Evolutionary conservation across 2,329 filamentous ascomycete genomes (phyloP), one percentile per base, ranked within the genome.

Genomic region (Ophiocordyceps australis): DNA sequence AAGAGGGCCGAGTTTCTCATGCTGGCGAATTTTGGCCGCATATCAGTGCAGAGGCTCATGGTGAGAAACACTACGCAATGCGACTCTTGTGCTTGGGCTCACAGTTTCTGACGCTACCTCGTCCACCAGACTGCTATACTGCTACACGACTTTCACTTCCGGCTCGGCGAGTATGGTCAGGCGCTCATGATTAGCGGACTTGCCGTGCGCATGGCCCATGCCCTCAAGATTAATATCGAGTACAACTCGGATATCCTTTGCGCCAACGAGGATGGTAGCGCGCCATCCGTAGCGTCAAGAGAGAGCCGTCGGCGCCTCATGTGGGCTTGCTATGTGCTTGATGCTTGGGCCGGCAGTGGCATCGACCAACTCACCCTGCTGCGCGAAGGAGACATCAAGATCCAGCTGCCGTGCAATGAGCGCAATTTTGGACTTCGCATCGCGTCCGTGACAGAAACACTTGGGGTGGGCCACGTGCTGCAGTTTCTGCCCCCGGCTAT

Each of bases 291-390:
- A 1, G 48, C 51, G 5, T 41, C 49, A 22, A 41, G 49, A 13
- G 50, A 54, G 30, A 49, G 48, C 14, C 47, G 50, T 1, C 37
- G 50, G 9, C 45, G 50, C 9, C 43, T 54, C 7, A 54, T 54
- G 50, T 54, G 50, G 50, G 50, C 50, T 8, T 54, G 50, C 31
- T 54, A 54, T 25, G 47, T 52, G 10, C 39, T 54, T 12, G 50
- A 54, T 30, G 49, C 50, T 3, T 53, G 49, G 47, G 48, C 50
- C 2, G 48, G 50, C 14, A 51, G 45, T 25, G 50, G 50, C 23
- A 43, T 46, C 19, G 50, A 54, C 27, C 49, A 52, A 29, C 32
- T 53, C 11, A 52, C 49, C 2, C 38, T 53, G 14, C 39, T 53
- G 10, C 49, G 47, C 6, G 50, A 53, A 27, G 46, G 41, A 28